Base-by-base conservation (phyloP, 208 protist species). In the Acanthamoeba polyphaga region DNA sequence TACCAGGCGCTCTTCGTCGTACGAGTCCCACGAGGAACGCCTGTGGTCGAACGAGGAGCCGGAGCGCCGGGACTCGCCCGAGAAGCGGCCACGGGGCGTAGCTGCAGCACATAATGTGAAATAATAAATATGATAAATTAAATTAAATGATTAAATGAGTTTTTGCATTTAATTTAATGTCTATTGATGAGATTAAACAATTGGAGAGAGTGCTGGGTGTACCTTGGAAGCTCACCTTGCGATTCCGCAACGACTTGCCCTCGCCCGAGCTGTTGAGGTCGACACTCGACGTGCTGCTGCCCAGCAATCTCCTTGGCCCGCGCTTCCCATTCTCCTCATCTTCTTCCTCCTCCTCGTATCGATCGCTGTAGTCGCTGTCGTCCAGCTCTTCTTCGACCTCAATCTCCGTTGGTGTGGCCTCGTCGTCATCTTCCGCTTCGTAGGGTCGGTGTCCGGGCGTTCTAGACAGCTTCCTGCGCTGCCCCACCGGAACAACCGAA, bases 171-270 rank as follows among this genome's bases (percentile, higher is more conserved):
- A 49, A 49, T 49, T 43, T 43, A 5, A 34, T 34, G 34, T 34
- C 34, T 34, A 34, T 34, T 34, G 34, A 34, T 34, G 34, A 49
- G 9, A 49, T 49, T 5, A 70, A 70, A 70, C 19, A 27, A 70
- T 29, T 29, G 5, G n/a, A 24, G 7, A 27, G n/a, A n/a, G n/a
- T 29, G n/a, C 19, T 29, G n/a, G 5, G n/a, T 74, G 38, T 74
- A 74, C 66, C 66, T 74, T 34, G 66, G 24, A 74, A 74, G 32
- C 24, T 74, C n/a, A 74, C 66, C 66, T 74, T 74, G 66, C 66
- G 66, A 34, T n/a, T 74, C 9, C 24, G 66, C 66, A 34, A 38
- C 9, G n/a, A 10, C 12, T 29, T 38, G 66, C 32, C 66, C 24
- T 74, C 66, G 66, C 17, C 12, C 9, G 66, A 74, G 66, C 66